Evolutionary conservation across 2,329 filamentous ascomycete genomes (phyloP), one percentile per base, ranked within the genome.

Genomic region (Penicillium frequentans): DNA sequence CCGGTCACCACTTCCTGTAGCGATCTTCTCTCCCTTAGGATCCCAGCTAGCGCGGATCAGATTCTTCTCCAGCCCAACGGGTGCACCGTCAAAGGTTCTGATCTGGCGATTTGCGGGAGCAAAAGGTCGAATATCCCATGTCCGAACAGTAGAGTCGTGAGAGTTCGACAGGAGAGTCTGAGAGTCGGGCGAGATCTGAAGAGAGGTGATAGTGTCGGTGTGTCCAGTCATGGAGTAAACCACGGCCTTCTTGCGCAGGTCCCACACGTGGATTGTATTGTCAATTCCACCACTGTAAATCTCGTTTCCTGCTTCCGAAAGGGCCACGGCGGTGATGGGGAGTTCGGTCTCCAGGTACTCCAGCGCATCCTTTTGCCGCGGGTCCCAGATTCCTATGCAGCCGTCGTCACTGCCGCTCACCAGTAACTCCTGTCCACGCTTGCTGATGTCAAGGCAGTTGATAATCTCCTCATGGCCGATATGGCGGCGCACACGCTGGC

Each of bases 231-330:
- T 88, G 1, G 89, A 89, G 75, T 98, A 97, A 6, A 91, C 86
- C 3, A 96, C 85, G 7, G 89, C 85, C 75, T 96, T 92, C 80
- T 96, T 98, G 64, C 95, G 87, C 70, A 98, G 78, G 75, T 99
- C 95, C 93, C 95, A 99, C 21, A 96, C 93, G 68, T 93, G 91
- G 73, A 99, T 96, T 67, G 96, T 92, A 71, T 98, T 97, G 77
- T 98, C 95, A 65, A 99, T 97, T 23, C 93, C 90, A 47, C 93
- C 93, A 7, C 90, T 90, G 74, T 95, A 99, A 26, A 99, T 86
- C 77, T 98, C 95, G 72, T 96, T 96, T 19, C 95, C 95, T 1
- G 93, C 92, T 73, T 96, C 92, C 0, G 93, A 89, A n/a, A 98
- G 81, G 16, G 92, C 91, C 6, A 98, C 86, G 0, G 93, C 90